These are phyloP conservation scores for Hortiboletus campestris DNA, from an alignment of 768 basidiomycete genomes.

Conservation along the genomic window DNA sequence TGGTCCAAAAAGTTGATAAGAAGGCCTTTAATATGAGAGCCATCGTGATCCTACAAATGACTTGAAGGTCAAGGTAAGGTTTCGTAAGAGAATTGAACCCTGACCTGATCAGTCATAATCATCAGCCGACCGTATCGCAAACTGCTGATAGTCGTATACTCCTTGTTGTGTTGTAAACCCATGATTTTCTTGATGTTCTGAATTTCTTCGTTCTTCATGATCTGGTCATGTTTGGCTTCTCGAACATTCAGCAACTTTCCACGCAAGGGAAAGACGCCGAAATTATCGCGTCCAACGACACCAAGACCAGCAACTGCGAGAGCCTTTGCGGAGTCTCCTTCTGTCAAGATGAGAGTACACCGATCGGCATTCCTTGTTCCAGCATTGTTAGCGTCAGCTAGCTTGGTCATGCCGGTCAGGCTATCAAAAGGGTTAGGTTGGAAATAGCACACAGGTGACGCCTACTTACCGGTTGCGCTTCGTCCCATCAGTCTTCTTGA, in stretches of 20 bases:
- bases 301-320: constrained; percentile 92
- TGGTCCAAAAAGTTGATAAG: constrained; percentile 97
- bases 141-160: constrained; percentile 64
- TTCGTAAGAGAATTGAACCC: neutral
- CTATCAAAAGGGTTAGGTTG: constrained; percentile 38
- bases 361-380: constrained; percentile 76
- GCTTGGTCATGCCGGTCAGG: constrained; percentile 86
- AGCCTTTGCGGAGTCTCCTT: constrained; percentile 99
- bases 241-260: constrained; percentile 97
- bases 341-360: constrained; percentile 95
- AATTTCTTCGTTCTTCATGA: constrained; percentile 98
- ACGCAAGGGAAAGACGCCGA: constrained; percentile 96
- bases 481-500: constrained; percentile 92
- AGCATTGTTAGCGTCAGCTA: constrained; percentile 97
- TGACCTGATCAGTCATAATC: constrained; percentile 99
- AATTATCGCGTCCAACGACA: constrained; percentile 94
- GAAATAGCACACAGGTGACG: neutral
- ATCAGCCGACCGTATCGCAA: constrained; percentile 93
- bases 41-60: constrained; percentile 88
- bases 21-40: constrained; percentile 99
- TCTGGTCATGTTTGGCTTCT: constrained; percentile 92
- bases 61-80: neutral
- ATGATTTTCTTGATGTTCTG: constrained; percentile 98
- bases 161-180: constrained; percentile 92
- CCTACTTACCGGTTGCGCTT: constrained; percentile 75